phyloP scores from a whole-genome alignment of 129 eudicot species.

The Pulicaria dysenterica region DNA sequence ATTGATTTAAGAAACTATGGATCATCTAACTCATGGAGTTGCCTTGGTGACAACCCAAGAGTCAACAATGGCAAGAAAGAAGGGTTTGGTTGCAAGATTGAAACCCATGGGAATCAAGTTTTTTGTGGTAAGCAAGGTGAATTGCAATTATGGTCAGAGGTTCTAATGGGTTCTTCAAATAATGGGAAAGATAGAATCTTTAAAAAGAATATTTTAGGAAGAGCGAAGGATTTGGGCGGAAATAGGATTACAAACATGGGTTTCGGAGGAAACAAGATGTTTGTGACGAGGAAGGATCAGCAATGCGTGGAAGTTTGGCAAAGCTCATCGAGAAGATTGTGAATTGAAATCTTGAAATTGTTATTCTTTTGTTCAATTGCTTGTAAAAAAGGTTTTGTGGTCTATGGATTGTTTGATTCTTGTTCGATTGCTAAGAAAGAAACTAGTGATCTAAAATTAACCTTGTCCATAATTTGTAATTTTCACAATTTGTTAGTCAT shows the following conservation, averaged over 20 bases:
- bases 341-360: neutral
- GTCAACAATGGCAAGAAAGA: conserved; percentile 67
- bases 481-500: neutral
- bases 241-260: conserved; percentile 54
- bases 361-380: conserved; percentile 21
- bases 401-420: conserved; percentile 5
- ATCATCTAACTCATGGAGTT: conserved; percentile 56
- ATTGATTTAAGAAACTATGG: conserved; percentile 73
- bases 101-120: conserved; percentile 66
- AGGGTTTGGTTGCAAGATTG: conserved; percentile 73
- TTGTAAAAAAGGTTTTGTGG: conserved; percentile 25
- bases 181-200: conserved; percentile 54
- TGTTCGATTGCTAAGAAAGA: conserved; percentile 21
- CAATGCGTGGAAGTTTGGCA: conserved; percentile 93
- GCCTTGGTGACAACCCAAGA: conserved; percentile 64
- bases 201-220: conserved; percentile 69
- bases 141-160: conserved; percentile 85
- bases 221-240: conserved; percentile 68
- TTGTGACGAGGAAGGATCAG: conserved; percentile 78
- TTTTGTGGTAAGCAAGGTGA: conserved; percentile 75
- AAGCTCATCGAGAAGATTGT: conserved; percentile 61
- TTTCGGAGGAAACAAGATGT: conserved; percentile 94
- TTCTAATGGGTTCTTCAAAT: conserved; percentile 42
- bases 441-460: conserved; percentile 3
- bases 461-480: neutral